Percentiles rank a stretch among this genome's conserved stretches.
Conservation (phyloP, 2,329 filamentous ascomycete species). For the Beauveria medogensis region DNA sequence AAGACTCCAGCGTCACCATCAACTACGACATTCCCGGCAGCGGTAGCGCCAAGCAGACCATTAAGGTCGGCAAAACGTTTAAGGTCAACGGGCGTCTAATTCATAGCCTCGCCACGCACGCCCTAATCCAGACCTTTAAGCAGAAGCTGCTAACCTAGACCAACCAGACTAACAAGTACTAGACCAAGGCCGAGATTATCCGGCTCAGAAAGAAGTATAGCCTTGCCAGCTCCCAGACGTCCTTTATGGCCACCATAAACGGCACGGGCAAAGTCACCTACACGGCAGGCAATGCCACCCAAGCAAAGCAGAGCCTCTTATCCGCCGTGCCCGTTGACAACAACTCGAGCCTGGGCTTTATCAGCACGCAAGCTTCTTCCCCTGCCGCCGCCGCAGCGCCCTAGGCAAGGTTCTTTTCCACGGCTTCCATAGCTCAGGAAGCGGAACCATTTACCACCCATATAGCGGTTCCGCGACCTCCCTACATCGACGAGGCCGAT, state of each 20-base stretch:
- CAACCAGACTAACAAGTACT: background rate
- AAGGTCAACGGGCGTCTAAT: background rate
- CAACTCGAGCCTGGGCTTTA: background rate
- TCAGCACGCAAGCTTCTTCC: background rate
- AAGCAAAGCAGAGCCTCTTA: background rate
- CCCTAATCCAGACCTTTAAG: background rate
- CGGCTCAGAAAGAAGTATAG: background rate
- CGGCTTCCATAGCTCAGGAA: no score
- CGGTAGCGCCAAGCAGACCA: background rate
- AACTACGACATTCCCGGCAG: background rate
- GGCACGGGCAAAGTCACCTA: background rate
- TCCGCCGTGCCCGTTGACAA: background rate
- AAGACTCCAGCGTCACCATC: background rate
- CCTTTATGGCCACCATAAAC: background rate
- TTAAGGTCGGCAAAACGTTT: background rate
- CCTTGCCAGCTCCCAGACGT: background rate
- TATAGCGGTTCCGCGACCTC: background rate
- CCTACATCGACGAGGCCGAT: no score
- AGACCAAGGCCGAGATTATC: background rate
- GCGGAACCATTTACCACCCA: no score
- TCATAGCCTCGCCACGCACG: background rate
- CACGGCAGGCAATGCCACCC: background rate
- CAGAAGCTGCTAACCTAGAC: background rate
- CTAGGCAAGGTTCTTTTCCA: no score
- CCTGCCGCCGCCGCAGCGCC: background rate